These are phyloP conservation scores for Adansonia gregorii DNA, from an alignment of 441 rosid genomes.

Conservation along the genomic window DNA sequence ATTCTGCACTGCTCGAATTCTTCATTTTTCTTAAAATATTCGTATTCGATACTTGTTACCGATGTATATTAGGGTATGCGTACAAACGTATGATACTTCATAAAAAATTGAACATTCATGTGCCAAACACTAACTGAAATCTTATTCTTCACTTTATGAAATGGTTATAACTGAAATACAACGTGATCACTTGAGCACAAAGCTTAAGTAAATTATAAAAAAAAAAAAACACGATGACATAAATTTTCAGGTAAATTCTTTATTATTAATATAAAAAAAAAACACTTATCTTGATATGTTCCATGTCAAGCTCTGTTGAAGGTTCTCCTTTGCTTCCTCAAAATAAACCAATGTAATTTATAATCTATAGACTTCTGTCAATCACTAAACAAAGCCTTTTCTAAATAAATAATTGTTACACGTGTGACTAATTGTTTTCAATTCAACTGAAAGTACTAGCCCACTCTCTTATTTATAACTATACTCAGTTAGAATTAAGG, in stretches of 20 bases:
- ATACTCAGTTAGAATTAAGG: background rate
- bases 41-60: no score
- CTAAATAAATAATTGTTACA: background rate
- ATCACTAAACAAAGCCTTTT: background rate
- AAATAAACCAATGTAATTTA: no score
- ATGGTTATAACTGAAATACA: background rate
- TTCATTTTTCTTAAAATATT: no score
- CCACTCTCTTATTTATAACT: background rate
- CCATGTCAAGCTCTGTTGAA: background rate
- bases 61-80: no score
- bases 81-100: no score
- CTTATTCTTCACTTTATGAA: background rate
- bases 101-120: no score
- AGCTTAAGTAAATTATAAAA: background rate
- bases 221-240: background rate
- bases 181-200: background rate
- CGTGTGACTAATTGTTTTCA: background rate
- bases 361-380: background rate
- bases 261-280: no score
- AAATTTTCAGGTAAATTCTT: no score
- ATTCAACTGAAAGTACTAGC: background rate
- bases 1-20: no score
- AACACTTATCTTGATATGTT: no score
- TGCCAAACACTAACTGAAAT: background rate
- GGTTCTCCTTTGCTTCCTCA: background rate